Evolutionary conservation across 176 grass and related monocot species (phyloP).

Genomic region (Musa acuminata): DNA sequence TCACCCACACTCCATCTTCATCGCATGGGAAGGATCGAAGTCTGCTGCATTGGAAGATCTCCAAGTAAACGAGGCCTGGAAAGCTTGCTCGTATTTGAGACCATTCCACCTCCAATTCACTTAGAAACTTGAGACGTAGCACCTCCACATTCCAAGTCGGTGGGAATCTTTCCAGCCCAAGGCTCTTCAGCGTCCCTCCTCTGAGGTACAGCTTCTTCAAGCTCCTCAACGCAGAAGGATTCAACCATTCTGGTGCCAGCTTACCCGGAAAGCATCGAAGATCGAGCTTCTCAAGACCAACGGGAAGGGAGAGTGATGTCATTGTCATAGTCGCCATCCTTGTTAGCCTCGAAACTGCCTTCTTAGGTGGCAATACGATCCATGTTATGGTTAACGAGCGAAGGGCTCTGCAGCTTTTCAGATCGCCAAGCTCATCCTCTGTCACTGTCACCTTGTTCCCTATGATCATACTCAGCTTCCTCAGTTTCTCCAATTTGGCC

Average conservation of each 20-base stretch:
- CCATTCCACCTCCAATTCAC: no score
- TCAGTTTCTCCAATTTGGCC: not conserved
- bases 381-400: conserved; percentile 14
- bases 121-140: conserved; percentile 16
- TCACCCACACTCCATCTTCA: no score
- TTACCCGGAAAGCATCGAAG: conserved; percentile 4
- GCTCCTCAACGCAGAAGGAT: not conserved
- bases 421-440: not conserved
- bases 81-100: no score
- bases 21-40: no score
- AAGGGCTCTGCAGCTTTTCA: conserved; percentile 9
- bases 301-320: not conserved
- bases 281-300: conserved; percentile 19
- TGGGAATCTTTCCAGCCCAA: not conserved
- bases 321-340: not conserved
- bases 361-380: not conserved
- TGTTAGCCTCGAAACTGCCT: no score
- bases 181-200: not conserved
- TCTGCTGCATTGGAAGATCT: no score
- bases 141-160: conserved; percentile 2
- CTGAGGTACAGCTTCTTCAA: conserved; percentile 24
- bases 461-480: conserved; percentile 16
- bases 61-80: no score
- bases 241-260: conserved; percentile 9
- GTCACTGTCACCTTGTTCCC: not conserved